Conservation (phyloP, 192 early-diverging fungal species). For the Umbelopsis sp. region DNA sequence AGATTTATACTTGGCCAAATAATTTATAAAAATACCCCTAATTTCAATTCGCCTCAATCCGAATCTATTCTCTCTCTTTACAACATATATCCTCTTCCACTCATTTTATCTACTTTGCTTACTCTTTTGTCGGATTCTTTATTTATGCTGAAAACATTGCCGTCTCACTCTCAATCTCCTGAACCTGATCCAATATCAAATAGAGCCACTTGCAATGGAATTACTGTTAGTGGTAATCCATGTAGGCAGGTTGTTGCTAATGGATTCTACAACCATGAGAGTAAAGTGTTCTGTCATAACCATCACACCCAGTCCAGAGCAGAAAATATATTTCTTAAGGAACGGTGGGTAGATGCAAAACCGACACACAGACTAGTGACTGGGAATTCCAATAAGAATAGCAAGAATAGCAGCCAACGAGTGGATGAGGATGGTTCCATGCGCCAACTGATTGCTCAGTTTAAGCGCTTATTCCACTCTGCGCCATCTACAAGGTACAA, state of each 20-base stretch:
- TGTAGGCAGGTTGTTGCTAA: slow-evolving; percentile 4
- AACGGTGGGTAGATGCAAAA: background rate
- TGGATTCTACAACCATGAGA: background rate
- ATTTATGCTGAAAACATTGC: background rate
- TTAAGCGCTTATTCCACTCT: slow-evolving; percentile 1
- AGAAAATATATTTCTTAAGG: slow-evolving; percentile 4
- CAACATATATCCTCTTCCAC: background rate
- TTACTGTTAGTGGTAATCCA: background rate
- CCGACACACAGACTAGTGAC: background rate
- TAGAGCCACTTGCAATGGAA: background rate
- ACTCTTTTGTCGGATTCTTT: background rate
- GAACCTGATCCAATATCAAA: background rate
- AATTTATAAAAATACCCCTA: background rate
- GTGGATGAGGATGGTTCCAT: background rate
- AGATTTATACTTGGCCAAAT: too few species aligned
- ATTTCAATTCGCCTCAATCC: background rate
- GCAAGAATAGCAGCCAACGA: background rate
- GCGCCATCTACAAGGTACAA: background rate
- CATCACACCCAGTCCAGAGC: background rate
- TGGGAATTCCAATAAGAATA: slow-evolving; percentile 5
- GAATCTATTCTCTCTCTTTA: too few species aligned
- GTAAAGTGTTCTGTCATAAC: background rate
- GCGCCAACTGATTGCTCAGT: slow-evolving; percentile 14
- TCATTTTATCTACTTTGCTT: background rate
- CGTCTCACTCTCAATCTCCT: background rate